Conservation (phyloP, 176 grass and related monocot species). For the Secale cereale region DNA sequence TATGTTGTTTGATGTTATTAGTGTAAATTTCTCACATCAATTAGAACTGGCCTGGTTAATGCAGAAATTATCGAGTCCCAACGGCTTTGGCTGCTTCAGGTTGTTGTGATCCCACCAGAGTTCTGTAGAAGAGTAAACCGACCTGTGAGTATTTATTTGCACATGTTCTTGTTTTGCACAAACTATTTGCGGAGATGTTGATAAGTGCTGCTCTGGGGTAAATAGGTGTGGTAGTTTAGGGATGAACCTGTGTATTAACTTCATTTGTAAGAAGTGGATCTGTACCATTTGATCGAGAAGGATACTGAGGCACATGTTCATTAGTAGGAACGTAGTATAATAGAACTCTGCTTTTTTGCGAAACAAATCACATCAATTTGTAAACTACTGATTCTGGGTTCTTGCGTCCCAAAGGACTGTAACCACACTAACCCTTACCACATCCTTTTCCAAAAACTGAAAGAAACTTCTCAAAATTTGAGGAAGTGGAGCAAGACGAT, state of each 20-base stretch:
- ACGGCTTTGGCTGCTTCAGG: background rate
- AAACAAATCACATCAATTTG: background rate
- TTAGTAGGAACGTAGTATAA: background rate
- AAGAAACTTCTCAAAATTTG: too few relatives aligned
- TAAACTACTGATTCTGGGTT: too few relatives aligned
- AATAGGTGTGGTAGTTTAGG: background rate
- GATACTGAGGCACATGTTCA: background rate
- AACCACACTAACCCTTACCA: too few relatives aligned
- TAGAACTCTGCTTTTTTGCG: background rate
- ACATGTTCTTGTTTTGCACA: background rate
- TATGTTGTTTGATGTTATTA: background rate
- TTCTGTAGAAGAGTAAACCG: background rate
- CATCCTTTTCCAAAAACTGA: too few relatives aligned
- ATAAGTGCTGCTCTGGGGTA: background rate
- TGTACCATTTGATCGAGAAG: background rate
- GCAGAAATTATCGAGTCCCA: background rate
- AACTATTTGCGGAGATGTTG: background rate
- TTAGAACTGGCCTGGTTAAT: background rate
- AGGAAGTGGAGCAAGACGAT: too few relatives aligned
- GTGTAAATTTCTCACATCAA: conserved; percentile 7
- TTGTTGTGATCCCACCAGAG: background rate
- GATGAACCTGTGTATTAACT: background rate
- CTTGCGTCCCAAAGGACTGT: too few relatives aligned
- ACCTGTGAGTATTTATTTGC: background rate
- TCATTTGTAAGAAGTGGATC: background rate